Evolutionary conservation across 108 stramenopile genomes (phyloP), one percentile per base, ranked within the genome.

Genomic region (Pseudonitzschia multistriata): DNA sequence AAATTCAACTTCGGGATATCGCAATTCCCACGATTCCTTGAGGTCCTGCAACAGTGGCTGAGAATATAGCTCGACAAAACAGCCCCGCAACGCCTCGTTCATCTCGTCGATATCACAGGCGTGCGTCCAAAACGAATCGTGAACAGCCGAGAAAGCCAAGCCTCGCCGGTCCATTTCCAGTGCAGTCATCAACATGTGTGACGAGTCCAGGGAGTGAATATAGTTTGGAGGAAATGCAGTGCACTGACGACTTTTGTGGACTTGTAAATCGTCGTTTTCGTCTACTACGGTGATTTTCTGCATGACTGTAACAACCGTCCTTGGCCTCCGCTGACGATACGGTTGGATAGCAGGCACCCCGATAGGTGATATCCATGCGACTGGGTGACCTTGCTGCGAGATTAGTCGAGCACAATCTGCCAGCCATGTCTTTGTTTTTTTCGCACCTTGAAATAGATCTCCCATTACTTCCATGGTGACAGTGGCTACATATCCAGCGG

Each of bases 91-190:
- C 29, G 85, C 79, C 29, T 63, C 73, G 66, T 97, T 98, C 99
- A 99, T 99, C 68, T 88, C 91, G 50, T 98, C 97, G 13, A 98
- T 85, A 68, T 99, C 95, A 42, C 88, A 90, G 1, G 99, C 88
- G 77, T 99, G 99, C 14, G 96, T 97, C 99, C 99, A 99, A 78
- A 96, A 99, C 25, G 88, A 91, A 71, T 99, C 99, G 72, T 99
- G 99, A 28, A 99, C 99, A 19, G 99, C 98, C 14, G 98, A 89
- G 73, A 99, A 99, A 37, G 81, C 62, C 22, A 99, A 69, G 0
- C 96, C 96, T 48, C 88, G 78, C 62, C 87, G 82, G 34, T 95
- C 79, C 98, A 99, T 98, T 67, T 96, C 94, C 8, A 96, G 59
- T 15, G 96, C 95, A n/a, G 99, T 99, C 82, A 99, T 71, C 21